A percentile compares a stretch with the other conserved stretches of the same genome.
These are phyloP conservation scores for Dothideomycetidae sp. DNA, from an alignment of 2,329 filamentous ascomycete genomes.

Conservation along the genomic window DNA sequence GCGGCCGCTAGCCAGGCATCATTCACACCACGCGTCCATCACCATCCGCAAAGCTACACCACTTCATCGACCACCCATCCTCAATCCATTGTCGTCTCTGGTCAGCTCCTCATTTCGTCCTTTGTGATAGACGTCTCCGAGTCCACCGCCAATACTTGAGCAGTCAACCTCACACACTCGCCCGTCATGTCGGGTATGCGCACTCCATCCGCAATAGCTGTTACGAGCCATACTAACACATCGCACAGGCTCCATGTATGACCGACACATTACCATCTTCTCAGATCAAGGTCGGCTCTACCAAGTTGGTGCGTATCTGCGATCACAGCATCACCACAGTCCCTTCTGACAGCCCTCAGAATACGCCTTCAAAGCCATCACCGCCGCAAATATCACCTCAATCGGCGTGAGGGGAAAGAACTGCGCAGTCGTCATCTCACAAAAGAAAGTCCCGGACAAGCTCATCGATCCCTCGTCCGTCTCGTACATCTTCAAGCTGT, in stretches of 20 bases:
- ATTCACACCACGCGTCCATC: not conserved
- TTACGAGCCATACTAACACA: too few species aligned
- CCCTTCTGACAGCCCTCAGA: constrained; percentile 41
- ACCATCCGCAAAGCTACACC: not conserved
- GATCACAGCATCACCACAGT: constrained; percentile 4
- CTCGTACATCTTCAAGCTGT: constrained; percentile 94
- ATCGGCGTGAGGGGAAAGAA: constrained; percentile 91
- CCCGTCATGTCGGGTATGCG: constrained; percentile 29
- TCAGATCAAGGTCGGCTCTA: constrained; percentile 96
- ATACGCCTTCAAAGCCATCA: constrained; percentile 99
- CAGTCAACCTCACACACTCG: too few species aligned
- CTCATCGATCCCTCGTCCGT: constrained; percentile 95
- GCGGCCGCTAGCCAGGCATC: not conserved
- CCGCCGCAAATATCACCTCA: constrained; percentile 96
- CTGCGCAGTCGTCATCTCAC: constrained; percentile 91
- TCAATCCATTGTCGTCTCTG: too few species aligned
- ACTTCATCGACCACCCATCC: too few species aligned
- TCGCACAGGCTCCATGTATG: constrained; percentile 68
- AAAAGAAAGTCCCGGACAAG: constrained; percentile 99
- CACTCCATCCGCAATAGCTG: too few species aligned
- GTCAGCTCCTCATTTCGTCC: too few species aligned
- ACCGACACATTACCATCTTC: constrained; percentile 99
- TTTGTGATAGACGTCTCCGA: too few species aligned
- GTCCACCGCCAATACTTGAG: too few species aligned
- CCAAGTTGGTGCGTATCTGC: constrained; percentile 79